These are phyloP conservation scores for Alliaria petiolata DNA, from an alignment of 345 rosid genomes.

Conservation along the genomic window DNA sequence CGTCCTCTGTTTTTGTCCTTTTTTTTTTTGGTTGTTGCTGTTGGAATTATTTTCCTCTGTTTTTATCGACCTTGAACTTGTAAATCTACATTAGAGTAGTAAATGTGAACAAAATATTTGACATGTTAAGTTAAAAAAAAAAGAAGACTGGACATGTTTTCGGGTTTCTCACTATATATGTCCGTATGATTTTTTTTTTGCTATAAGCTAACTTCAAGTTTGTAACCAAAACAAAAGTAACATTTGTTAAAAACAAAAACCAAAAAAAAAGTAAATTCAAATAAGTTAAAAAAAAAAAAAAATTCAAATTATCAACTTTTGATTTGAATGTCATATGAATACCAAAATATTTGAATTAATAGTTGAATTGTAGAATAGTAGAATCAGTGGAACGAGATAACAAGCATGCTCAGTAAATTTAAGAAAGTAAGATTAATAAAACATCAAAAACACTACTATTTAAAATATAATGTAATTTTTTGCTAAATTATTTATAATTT, in stretches of 20 bases:
- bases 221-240: background rate
- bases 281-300: background rate
- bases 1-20: conserved; percentile 14
- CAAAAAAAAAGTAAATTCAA: background rate
- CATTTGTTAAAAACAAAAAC: background rate
- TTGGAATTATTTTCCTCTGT: conserved; percentile 5
- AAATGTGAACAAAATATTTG: conserved; percentile 9
- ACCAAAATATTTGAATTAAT: too few species aligned
- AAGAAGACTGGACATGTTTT: conserved; percentile 3
- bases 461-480: too few species aligned
- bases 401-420: too few species aligned
- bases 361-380: too few species aligned
- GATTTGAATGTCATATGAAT: background rate
- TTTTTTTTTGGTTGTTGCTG: background rate
- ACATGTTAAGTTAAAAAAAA: too few species aligned
- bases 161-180: background rate
- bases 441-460: too few species aligned
- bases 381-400: too few species aligned
- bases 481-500: too few species aligned
- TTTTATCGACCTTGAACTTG: conserved; percentile 4
- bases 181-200: background rate
- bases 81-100: conserved; percentile 1
- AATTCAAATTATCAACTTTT: background rate
- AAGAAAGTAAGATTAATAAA: too few species aligned
- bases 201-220: background rate